phyloP scores from a whole-genome alignment of 805 yeast genomes.

The Saccharomyces jurei region DNA sequence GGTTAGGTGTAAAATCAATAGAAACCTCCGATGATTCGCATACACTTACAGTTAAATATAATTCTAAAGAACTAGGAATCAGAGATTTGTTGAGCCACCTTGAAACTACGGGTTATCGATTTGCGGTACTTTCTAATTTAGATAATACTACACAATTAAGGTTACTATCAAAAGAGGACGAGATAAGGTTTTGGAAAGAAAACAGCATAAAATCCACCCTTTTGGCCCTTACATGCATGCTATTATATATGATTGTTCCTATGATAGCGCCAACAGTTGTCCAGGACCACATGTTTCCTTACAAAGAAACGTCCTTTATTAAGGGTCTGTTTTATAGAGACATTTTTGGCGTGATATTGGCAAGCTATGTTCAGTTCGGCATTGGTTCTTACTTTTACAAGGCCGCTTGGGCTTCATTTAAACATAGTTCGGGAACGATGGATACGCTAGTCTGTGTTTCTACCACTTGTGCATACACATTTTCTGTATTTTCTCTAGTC shows the following conservation, averaged over 20 bases:
- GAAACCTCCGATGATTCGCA: background rate
- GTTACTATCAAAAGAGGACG: slow-evolving; percentile 59
- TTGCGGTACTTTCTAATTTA: slow-evolving; percentile 36
- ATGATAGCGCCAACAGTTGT: slow-evolving; percentile 24
- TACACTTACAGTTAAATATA: slow-evolving; percentile 36
- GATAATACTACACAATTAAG: slow-evolving; percentile 65
- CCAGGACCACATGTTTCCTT: slow-evolving; percentile 30
- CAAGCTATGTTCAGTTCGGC: slow-evolving; percentile 50
- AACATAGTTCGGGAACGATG: slow-evolving; percentile 77
- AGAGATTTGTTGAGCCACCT: slow-evolving; percentile 52
- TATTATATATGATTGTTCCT: slow-evolving; percentile 42
- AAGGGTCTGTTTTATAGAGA: slow-evolving; percentile 30
- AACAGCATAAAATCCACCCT: slow-evolving; percentile 45
- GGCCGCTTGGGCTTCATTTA: slow-evolving; percentile 57
- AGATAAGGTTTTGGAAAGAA: slow-evolving; percentile 61
- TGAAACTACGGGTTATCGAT: slow-evolving; percentile 44
- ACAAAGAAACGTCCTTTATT: slow-evolving; percentile 11
- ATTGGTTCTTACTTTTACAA: slow-evolving; percentile 63
- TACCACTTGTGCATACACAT: slow-evolving; percentile 67
- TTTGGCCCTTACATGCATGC: slow-evolving; percentile 58
- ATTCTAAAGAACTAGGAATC: slow-evolving; percentile 47
- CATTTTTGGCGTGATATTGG: slow-evolving; percentile 56
- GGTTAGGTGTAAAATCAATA: slow-evolving; percentile 5
- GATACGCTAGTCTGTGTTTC: slow-evolving; percentile 82
- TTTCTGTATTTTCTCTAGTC: slow-evolving; percentile 59